Base-by-base conservation (phyloP, 371 early-diverging fungal species). In the Mucor sp. region DNA sequence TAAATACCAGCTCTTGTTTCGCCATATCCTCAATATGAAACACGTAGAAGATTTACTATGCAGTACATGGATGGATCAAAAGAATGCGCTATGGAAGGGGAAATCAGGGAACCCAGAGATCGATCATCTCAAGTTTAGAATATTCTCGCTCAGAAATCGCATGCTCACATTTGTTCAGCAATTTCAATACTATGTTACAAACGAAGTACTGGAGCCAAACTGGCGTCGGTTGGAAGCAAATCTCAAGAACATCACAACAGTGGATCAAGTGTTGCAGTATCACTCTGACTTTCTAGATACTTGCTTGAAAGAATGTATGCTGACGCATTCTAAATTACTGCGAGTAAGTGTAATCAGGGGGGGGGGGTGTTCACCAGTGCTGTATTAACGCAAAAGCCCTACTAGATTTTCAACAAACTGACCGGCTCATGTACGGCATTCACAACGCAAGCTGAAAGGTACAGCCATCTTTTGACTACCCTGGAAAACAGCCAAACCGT, bases 1-100 rank as follows among this genome's bases (percentile, higher is more conserved):
- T 8, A 96, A 96, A 74, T 98, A 99, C 74, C 95, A 94, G 70
- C 80, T 96, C 4, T 73, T 98, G 32, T 96, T 96, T 77, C 90
- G 98, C 14, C 93, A 95, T 74, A 78, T 98, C 15, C 75, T 98
- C 33, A 84, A 89, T 47, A 84, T 96, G 71, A 95, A 95, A 70
- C 89, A 93, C 65, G 86, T 92, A 1, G 97, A 97, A 73, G 90
- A 93, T 57, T 74, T 87, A 23, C 76, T 98, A 53, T 86, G 90
- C 32, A 70, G 76, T 23, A 79, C 88, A 6, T 98, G 97, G 97
- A 78, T 75, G 44, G 85, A 85, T 41, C 88, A 89, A 64, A 84
- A 84, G 50, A 59, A 71, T 4, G n/a, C 27, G 3, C 33, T 74
- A 1, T 84, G 84, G 84, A 76, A 72, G 43, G 32, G 63, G 39